These are phyloP conservation scores for Termitomyces sp. DNA, from an alignment of 768 basidiomycete species.

Conservation along the genomic window DNA sequence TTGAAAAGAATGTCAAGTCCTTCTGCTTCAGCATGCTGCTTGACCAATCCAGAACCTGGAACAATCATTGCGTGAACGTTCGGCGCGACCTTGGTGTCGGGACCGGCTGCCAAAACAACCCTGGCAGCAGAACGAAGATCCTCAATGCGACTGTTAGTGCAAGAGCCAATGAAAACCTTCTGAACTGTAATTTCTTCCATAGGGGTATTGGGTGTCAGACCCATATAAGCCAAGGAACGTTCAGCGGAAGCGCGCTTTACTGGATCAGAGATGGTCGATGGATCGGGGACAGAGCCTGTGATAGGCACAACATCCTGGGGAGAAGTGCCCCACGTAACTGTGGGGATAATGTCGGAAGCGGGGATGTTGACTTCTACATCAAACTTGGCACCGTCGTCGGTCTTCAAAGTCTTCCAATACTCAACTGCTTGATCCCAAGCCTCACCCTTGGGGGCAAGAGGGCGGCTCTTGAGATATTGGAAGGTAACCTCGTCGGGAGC, in stretches of 20 bases:
- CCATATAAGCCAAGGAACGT: slow-evolving; percentile 84
- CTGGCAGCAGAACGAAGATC: slow-evolving; percentile 84
- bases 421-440: slow-evolving; percentile 80
- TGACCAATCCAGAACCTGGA: slow-evolving; percentile 86
- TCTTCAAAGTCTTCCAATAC: slow-evolving; percentile 80
- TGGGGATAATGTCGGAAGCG: slow-evolving; percentile 84
- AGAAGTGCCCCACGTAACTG: slow-evolving; percentile 90
- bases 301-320: slow-evolving; percentile 87
- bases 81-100: slow-evolving; percentile 66
- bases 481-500: slow-evolving; percentile 88
- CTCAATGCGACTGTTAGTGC: slow-evolving; percentile 92
- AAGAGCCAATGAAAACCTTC: slow-evolving; percentile 92
- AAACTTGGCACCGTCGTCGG: slow-evolving; percentile 80
- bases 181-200: slow-evolving; percentile 79
- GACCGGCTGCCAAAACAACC: slow-evolving; percentile 69
- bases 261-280: slow-evolving; percentile 56
- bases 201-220: slow-evolving; percentile 66
- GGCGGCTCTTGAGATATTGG: slow-evolving; percentile 74
- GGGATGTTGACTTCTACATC: slow-evolving; percentile 77
- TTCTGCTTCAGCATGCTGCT: slow-evolving; percentile 87
- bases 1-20: slow-evolving; percentile 83
- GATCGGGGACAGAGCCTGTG: slow-evolving; percentile 76
- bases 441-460: slow-evolving; percentile 77
- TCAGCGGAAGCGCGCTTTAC: slow-evolving; percentile 64
- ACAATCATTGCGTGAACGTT: slow-evolving; percentile 86